Evolutionary conservation across 2,329 filamentous ascomycete genomes (phyloP).

Genomic region (Leptographium radiaticola): DNA sequence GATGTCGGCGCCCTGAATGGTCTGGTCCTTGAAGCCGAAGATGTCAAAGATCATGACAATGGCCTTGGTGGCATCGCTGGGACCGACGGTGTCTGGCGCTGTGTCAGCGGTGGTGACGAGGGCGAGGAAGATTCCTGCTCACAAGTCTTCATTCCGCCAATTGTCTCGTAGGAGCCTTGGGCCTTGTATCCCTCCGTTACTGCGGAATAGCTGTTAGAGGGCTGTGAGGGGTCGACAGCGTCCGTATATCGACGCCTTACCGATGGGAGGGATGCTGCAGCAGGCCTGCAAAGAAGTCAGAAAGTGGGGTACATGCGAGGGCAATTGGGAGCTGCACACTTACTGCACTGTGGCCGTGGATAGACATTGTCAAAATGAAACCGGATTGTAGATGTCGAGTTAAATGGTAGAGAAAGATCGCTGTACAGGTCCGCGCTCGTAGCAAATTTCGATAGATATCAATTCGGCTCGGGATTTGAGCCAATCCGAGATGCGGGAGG

Average conservation of each 20-base stretch:
- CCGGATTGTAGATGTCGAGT: too few species aligned
- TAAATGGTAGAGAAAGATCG: too few species aligned
- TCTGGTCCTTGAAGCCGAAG: slow-evolving; percentile 59
- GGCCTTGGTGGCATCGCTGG: slow-evolving; percentile 37
- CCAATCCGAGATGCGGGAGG: background rate
- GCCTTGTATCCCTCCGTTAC: slow-evolving; percentile 27
- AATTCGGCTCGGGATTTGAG: background rate
- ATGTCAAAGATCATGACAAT: slow-evolving; percentile 53
- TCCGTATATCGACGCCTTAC: slow-evolving; percentile 1
- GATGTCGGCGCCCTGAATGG: slow-evolving; percentile 57
- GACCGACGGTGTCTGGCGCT: slow-evolving; percentile 30
- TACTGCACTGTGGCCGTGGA: slow-evolving; percentile 24
- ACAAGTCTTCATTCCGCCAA: slow-evolving; percentile 34
- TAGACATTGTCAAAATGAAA: slow-evolving; percentile 16
- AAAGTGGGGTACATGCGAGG: background rate
- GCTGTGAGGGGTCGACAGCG: too few species aligned
- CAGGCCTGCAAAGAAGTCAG: slow-evolving; percentile 15
- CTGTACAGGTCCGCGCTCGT: too few species aligned
- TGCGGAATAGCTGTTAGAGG: background rate
- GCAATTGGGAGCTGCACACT: background rate
- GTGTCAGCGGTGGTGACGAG: background rate
- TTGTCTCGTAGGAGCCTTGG: slow-evolving; percentile 31
- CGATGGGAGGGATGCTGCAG: slow-evolving; percentile 33
- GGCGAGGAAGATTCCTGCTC: slow-evolving; percentile 3
- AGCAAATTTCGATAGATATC: background rate